These are phyloP conservation scores for Chloranthus sessilifolius DNA, from an alignment of 164 flowering plant genomes.

Conservation along the genomic window DNA sequence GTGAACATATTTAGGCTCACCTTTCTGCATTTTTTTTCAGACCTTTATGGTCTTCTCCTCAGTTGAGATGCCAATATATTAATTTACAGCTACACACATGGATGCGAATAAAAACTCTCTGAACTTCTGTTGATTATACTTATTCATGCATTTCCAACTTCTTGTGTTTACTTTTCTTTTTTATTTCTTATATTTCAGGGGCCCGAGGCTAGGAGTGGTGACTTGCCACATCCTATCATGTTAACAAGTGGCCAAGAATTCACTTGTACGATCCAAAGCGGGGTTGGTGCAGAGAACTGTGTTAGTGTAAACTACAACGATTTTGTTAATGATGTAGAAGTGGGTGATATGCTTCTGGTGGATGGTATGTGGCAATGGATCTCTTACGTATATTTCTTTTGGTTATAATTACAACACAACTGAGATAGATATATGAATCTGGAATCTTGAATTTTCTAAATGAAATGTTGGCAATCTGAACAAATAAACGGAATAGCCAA, in stretches of 20 bases:
- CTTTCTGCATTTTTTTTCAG: too few species aligned
- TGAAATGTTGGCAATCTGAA: too few species aligned
- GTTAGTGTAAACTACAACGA: conserved; percentile 98
- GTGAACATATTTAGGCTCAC: too few species aligned
- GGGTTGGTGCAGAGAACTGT: conserved; percentile 81
- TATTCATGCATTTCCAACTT: neutral
- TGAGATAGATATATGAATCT: too few species aligned
- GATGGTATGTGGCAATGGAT: conserved; percentile 62
- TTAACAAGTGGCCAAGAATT: conserved; percentile 76
- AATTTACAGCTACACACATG: too few species aligned
- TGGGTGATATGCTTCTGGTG: conserved; percentile 94
- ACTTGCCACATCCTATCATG: conserved; percentile 83
- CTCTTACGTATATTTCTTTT: neutral
- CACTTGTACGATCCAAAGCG: conserved; percentile 87
- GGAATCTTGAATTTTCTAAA: too few species aligned
- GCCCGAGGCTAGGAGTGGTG: conserved; percentile 99
- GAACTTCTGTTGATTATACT: neutral
- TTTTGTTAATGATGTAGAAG: conserved; percentile 96
- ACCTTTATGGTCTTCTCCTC: too few species aligned
- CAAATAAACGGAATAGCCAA: too few species aligned
- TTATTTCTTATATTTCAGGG: conserved; percentile 47
- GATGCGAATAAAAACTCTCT: too few species aligned
- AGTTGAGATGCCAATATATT: too few species aligned
- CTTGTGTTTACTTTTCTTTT: conserved; percentile 2
- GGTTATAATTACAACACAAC: too few species aligned